These are phyloP conservation scores for Clathrus columnatus DNA, from an alignment of 768 basidiomycete genomes.

Conservation along the genomic window DNA sequence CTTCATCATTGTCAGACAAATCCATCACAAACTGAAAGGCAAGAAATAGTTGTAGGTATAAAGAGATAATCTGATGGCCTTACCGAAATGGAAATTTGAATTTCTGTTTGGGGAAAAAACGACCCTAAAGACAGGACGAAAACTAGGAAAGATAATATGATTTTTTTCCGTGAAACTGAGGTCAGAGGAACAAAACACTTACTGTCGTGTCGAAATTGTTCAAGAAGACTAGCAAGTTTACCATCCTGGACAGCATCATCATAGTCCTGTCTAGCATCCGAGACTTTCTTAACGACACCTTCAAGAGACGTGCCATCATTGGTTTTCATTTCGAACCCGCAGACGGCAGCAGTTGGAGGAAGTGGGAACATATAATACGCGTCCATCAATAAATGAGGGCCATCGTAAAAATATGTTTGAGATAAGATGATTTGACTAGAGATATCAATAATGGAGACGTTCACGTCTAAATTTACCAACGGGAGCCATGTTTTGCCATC, in stretches of 20 bases:
- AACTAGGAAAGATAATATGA: conserved; percentile 24
- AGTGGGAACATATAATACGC: conserved; percentile 48
- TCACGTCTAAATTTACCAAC: neutral
- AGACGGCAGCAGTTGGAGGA: conserved; percentile 45
- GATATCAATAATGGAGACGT: neutral
- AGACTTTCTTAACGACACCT: conserved; percentile 43
- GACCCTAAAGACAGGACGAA: conserved; percentile 53
- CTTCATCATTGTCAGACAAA: conserved; percentile 40
- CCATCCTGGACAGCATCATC: conserved; percentile 33
- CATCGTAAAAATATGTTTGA: neutral
- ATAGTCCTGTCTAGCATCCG: conserved; percentile 31
- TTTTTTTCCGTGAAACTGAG: neutral
- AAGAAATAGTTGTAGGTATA: neutral
- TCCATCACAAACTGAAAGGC: conserved; percentile 41
- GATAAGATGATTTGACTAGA: neutral
- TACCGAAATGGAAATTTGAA: conserved; percentile 37
- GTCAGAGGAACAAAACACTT: conserved; percentile 15
- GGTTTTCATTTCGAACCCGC: conserved; percentile 42
- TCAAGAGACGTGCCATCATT: conserved; percentile 34
- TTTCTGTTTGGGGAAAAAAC: conserved; percentile 33
- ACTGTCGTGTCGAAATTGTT: conserved; percentile 47
- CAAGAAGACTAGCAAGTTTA: conserved; percentile 35
- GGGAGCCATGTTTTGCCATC: neutral
- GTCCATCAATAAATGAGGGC: conserved; percentile 10
- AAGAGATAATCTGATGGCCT: conserved; percentile 11